These are phyloP conservation scores for Cladosporium sp. DNA, from an alignment of 2,329 filamentous ascomycete species.

Conservation along the genomic window DNA sequence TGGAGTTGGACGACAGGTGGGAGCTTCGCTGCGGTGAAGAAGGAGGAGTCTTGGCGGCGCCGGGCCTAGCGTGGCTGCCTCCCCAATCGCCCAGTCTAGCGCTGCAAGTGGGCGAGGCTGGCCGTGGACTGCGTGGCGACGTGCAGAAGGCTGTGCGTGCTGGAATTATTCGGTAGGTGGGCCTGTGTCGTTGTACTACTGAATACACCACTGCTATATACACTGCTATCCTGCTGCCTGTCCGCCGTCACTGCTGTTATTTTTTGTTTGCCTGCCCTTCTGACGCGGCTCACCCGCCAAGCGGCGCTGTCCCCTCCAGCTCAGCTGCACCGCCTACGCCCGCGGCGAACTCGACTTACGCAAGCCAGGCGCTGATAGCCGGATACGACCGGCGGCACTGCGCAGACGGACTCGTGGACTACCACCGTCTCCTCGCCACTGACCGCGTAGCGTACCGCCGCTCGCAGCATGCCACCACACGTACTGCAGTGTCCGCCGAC, in stretches of 20 bases:
- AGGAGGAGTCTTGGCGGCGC: conserved; percentile 3
- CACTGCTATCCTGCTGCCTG: neutral
- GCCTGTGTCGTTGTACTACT: too few relatives aligned
- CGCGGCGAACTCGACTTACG: neutral
- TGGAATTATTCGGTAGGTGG: too few relatives aligned
- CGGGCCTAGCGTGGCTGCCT: neutral
- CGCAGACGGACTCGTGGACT: neutral
- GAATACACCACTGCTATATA: neutral
- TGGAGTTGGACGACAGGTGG: neutral
- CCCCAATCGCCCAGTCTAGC: conserved; percentile 3
- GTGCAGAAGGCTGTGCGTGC: neutral
- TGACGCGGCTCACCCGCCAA: too few relatives aligned
- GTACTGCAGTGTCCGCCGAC: neutral
- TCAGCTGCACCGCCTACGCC: neutral
- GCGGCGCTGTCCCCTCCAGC: neutral
- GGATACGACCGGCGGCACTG: neutral
- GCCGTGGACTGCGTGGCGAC: neutral
- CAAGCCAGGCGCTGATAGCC: neutral
- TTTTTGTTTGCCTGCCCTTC: too few relatives aligned
- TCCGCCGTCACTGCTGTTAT: too few relatives aligned
- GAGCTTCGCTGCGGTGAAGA: neutral
- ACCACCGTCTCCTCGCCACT: conserved; percentile 1
- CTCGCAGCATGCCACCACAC: neutral
- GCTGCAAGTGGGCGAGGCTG: neutral
- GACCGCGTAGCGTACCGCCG: neutral